phyloP scores from a whole-genome alignment of 2,329 filamentous ascomycete genomes.

The Ramichloridium luteum region DNA sequence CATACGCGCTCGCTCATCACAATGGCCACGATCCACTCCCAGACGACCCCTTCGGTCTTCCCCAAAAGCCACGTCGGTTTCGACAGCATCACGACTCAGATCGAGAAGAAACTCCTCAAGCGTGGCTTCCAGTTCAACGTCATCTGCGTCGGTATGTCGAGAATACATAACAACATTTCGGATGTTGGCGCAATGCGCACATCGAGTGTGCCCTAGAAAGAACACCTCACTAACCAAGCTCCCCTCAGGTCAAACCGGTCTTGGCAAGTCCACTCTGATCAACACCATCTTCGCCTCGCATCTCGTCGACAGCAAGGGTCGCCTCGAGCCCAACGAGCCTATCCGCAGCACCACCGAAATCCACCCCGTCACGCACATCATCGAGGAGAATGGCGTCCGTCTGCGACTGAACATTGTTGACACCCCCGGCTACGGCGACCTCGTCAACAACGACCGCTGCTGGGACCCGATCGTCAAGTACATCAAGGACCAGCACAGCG shows the following conservation, averaged over 20 bases:
- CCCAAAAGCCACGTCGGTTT: constrained; percentile 99
- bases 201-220: too few relatives aligned
- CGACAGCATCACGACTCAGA: constrained; percentile 98
- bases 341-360: constrained; percentile 96
- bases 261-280: constrained; percentile 97
- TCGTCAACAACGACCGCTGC: constrained; percentile 99
- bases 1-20: neutral
- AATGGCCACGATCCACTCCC: constrained; percentile 37
- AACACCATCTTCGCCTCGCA: constrained; percentile 99
- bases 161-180: constrained; percentile 1
- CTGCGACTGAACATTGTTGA: constrained; percentile 97
- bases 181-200: too few relatives aligned
- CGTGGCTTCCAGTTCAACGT: constrained; percentile 99
- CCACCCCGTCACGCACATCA: constrained; percentile 93
- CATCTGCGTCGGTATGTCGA: constrained; percentile 86
- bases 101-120: constrained; percentile 98
- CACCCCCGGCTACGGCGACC: constrained; percentile 93
- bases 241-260: constrained; percentile 79
- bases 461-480: constrained; percentile 99
- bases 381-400: constrained; percentile 98
- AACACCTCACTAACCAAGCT: constrained; percentile 4
- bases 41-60: constrained; percentile 48
- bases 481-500: constrained; percentile 99
- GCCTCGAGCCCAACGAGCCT: constrained; percentile 80
- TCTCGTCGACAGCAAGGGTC: constrained; percentile 97